Evolutionary conservation across 257 asterid genomes (phyloP).

Genomic region (Perilla frutescens): DNA sequence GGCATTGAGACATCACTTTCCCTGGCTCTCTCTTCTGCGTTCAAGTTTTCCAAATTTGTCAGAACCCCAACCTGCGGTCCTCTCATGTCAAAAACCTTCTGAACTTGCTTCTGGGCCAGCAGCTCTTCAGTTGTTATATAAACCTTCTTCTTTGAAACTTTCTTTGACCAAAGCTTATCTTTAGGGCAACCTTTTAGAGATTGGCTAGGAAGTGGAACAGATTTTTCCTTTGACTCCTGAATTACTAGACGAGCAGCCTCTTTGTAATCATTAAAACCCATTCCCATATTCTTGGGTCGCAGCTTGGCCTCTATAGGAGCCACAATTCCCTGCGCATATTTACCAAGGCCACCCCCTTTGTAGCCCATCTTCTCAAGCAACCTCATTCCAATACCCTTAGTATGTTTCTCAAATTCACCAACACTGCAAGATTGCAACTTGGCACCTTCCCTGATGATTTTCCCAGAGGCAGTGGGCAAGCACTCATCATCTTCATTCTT

Average conservation of each 20-base stretch:
- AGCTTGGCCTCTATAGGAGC: conserved; percentile 47
- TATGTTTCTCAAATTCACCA: too few relatives aligned
- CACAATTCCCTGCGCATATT: conserved; percentile 75
- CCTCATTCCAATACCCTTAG: too few relatives aligned
- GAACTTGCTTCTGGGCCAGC: conserved; percentile 77
- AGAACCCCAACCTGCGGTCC: conserved; percentile 60
- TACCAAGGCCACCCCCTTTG: conserved; percentile 95
- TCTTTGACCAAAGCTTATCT: conserved; percentile 82
- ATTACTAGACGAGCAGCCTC: conserved; percentile 57
- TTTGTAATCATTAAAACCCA: conserved; percentile 86
- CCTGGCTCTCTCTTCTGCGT: conserved; percentile 81
- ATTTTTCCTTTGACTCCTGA: conserved; percentile 53
- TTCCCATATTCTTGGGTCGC: conserved; percentile 85
- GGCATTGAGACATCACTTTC: conserved; percentile 94
- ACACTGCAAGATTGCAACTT: too few relatives aligned
- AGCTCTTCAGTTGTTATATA: conserved; percentile 80
- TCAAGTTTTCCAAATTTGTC: conserved; percentile 84
- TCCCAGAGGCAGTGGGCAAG: conserved; percentile 74
- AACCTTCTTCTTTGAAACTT: conserved; percentile 61
- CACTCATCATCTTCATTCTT: conserved; percentile 49
- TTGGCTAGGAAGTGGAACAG: conserved; percentile 46
- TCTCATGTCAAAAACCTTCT: conserved; percentile 64
- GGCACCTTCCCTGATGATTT: conserved; percentile 41
- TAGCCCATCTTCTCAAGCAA: conserved; percentile 90
- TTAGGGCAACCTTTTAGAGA: too few relatives aligned